Evolutionary conservation across 2,329 filamentous ascomycete genomes (phyloP).

Genomic region (Ceratocystis ficicola): DNA sequence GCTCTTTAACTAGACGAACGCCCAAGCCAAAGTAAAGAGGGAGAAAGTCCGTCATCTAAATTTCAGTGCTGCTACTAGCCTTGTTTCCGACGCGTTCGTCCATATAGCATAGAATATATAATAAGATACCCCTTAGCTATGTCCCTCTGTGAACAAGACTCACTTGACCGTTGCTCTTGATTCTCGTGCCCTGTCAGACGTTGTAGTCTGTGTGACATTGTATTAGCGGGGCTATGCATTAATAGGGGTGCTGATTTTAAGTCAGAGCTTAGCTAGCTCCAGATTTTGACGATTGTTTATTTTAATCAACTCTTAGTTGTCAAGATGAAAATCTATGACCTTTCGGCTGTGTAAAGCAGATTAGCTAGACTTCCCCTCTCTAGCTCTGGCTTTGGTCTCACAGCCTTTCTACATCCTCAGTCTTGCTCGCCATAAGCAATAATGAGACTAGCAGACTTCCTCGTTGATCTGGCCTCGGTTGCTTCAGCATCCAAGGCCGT

Average conservation of each 20-base stretch:
- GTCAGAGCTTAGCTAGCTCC: constrained; percentile 3
- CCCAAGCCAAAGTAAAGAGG: neutral
- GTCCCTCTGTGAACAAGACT: neutral
- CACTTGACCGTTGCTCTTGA: no score
- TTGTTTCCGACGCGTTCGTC: neutral
- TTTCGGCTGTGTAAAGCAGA: neutral
- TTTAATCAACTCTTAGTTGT: neutral
- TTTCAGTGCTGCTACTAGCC: no score
- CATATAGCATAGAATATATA: neutral
- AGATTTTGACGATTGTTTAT: neutral
- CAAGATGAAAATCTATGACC: neutral
- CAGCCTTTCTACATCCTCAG: neutral
- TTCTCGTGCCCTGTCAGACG: neutral
- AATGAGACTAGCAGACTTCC: constrained; percentile 52
- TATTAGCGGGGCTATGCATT: constrained; percentile 7
- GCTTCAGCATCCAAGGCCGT: constrained; percentile 58
- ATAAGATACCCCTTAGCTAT: neutral
- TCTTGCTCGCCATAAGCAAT: neutral
- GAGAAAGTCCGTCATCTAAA: neutral
- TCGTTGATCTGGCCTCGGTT: constrained; percentile 58
- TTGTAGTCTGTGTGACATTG: neutral
- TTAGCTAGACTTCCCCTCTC: neutral
- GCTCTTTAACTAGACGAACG: constrained; percentile 10
- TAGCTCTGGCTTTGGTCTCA: neutral
- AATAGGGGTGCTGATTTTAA: neutral